Evolutionary conservation across 441 rosid species (phyloP), one percentile per base, ranked within the genome.

Genomic region (Daphne laureola): DNA sequence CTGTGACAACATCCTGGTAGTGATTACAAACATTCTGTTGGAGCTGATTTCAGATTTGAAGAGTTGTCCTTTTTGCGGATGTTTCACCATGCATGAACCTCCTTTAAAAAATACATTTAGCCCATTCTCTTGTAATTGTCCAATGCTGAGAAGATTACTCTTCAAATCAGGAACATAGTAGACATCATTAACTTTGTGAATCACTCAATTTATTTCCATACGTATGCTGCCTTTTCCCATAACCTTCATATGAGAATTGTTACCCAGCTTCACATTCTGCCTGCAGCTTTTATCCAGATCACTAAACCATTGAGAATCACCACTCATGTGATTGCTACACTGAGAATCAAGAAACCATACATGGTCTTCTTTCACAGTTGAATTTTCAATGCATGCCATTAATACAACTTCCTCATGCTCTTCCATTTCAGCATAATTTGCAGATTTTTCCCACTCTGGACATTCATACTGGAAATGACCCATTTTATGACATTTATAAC

Each of bases 261-360:
- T 50, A 0, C 26, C 42, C 0, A 53, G 21, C 4, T 53, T 61
- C 4, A 53, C 31, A 6, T 5, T 5, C 2, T 8, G 3, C 3
- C 9, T 35, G 11, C 26, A 23, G 6, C 6, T 17, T n/a, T 52
- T 46, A 53, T 53, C 47, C 0, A 53, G 5, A 6, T 51, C 43
- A n/a, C 0, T 43, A 14, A 44, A 43, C 2, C 26, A 23, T 0
- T 51, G n/a, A 0, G 27, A 51, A 0, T 35, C 8, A 12, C 17
- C 17, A 13, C 46, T 41, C n/a, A 60, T 51, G 7, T 52, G 51
- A 27, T 52, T 60, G 12, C 16, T 26, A 5, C 65, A 53, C 5
- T 52, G 11, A 0, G 25, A 36, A 4, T 53, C 58, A 4, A 61
- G 15, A 7, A 36, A 53, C 58, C 53, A 53, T n/a, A 35, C 7